Evolutionary conservation across 192 early-diverging fungal genomes (phyloP), one percentile per base, ranked within the genome.

Genomic region (Backusella morwellensis): DNA sequence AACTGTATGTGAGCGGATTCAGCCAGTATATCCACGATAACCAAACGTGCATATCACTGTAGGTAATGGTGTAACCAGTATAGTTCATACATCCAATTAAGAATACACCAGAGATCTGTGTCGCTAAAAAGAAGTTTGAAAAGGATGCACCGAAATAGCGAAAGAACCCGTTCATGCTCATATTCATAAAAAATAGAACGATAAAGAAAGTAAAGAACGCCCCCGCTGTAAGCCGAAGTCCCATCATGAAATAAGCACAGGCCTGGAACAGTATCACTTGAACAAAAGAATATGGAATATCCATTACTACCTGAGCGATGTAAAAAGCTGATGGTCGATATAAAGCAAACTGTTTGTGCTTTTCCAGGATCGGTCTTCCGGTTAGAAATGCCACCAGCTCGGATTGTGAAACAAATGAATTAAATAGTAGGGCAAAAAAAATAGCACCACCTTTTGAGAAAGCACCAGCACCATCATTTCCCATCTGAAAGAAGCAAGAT

Each of bases 371-470:
- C 11, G 89, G 84, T 68, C 93, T 92, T 38, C 92, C 92, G 17
- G 84, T 83, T 70, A 96, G 83, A 42, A 91, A 88, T 74, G 87
- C 86, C 69, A 93, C 92, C 44, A 94, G 83, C 72, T 92, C 90
- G 32, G 91, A 85, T 75, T 94, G 86, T n/a, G 91, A 89, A 14
- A 91, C 83, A 70, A 87, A 73, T 32, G 86, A 82, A 73, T 83
- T 86, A 75, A 82, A 89, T 50, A 86, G 41, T 76, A 86, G 78
- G 59, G 87, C 82, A 79, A 86, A 91, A 71, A 94, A 96, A 23
- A 96, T 77, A 29, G 89, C 88, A 77, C 93, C 92, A 54, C 95
- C 93, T 54, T 93, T 89, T 32, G 93, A 88, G 80, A 94, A 94
- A 72, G 93, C 91, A 32, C 92, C 94, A 35, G 76, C 77, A 36